These are phyloP conservation scores for Chaetomiaceae sp. DNA, from an alignment of 2,329 filamentous ascomycete genomes.

Conservation along the genomic window DNA sequence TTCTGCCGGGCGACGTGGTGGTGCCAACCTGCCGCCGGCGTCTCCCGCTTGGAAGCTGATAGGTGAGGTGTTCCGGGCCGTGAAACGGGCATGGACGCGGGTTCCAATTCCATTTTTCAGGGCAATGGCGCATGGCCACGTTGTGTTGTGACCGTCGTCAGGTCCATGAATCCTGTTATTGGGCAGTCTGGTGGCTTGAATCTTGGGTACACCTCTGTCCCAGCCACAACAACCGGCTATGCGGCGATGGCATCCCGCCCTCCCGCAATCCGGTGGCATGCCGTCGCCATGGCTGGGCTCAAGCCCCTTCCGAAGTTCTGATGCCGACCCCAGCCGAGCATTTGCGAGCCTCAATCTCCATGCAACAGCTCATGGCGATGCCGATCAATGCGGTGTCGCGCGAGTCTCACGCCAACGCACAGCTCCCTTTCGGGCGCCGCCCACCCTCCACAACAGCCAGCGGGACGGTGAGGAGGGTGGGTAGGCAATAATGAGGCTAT, in stretches of 20 bases:
- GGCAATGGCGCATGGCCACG: slow-evolving; percentile 2
- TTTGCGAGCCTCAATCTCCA: slow-evolving; percentile 17
- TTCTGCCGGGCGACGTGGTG: slow-evolving; percentile 15
- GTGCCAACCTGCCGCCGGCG: not conserved
- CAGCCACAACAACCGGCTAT: slow-evolving; percentile 12
- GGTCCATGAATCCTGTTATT: slow-evolving; percentile 19
- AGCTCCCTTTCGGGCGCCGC: slow-evolving; percentile 4
- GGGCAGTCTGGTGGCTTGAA: slow-evolving; percentile 10
- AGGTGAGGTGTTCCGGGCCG: slow-evolving; percentile 10
- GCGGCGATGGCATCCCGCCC: slow-evolving; percentile 19
- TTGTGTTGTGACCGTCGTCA: slow-evolving; percentile 9
- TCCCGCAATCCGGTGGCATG: slow-evolving; percentile 14
- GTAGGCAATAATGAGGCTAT: not conserved
- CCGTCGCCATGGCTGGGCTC: not conserved
- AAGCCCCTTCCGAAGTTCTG: slow-evolving; percentile 12
- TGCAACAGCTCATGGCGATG: slow-evolving; percentile 11
- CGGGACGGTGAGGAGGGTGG: slow-evolving; percentile 8
- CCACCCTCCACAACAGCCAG: slow-evolving; percentile 1
- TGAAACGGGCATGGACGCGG: slow-evolving; percentile 4
- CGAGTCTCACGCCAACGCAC: not conserved
- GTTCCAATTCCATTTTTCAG: slow-evolving; percentile 1
- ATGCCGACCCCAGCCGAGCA: slow-evolving; percentile 18
- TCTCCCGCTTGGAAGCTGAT: not conserved
- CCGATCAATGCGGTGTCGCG: slow-evolving; percentile 21
- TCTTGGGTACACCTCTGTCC: not conserved